phyloP scores from a whole-genome alignment of 208 protist genomes.

The Strigomonas culicis region DNA sequence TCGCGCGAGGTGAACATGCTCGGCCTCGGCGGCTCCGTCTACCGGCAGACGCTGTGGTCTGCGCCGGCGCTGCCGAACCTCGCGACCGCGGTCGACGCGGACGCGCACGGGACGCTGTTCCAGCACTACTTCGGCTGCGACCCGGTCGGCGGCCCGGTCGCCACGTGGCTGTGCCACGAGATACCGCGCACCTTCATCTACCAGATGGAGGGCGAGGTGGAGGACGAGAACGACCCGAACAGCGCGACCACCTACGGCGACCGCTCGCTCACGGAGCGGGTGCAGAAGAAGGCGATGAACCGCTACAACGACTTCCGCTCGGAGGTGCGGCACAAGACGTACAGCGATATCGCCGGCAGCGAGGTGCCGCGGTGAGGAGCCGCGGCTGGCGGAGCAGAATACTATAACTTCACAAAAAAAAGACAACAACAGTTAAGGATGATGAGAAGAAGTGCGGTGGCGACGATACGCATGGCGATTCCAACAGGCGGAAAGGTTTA shows the following conservation, averaged over 20 bases:
- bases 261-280: constrained; percentile 67
- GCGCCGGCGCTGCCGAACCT: constrained; percentile 69
- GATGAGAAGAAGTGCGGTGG: no score
- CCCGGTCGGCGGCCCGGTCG: constrained; percentile 57
- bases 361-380: constrained; percentile 57
- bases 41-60: constrained; percentile 77
- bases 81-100: constrained; percentile 1
- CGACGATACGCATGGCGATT: no score
- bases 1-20: constrained; percentile 83
- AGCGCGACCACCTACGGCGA: constrained; percentile 84
- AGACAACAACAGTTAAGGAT: no score
- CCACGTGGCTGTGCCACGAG: constrained; percentile 66
- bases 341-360: constrained; percentile 67
- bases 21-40: constrained; percentile 73
- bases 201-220: constrained; percentile 83
- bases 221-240: constrained; percentile 89
- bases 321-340: constrained; percentile 75
- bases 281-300: constrained; percentile 92
- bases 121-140: constrained; percentile 57
- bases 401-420: no score
- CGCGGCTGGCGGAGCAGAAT: no score
- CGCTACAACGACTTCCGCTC: constrained; percentile 81
- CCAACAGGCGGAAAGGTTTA: no score
- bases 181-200: constrained; percentile 77
- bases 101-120: constrained; percentile 60